Base-by-base conservation (phyloP, 73 alveolate genomes). In the Tetrahymena elliotti region DNA sequence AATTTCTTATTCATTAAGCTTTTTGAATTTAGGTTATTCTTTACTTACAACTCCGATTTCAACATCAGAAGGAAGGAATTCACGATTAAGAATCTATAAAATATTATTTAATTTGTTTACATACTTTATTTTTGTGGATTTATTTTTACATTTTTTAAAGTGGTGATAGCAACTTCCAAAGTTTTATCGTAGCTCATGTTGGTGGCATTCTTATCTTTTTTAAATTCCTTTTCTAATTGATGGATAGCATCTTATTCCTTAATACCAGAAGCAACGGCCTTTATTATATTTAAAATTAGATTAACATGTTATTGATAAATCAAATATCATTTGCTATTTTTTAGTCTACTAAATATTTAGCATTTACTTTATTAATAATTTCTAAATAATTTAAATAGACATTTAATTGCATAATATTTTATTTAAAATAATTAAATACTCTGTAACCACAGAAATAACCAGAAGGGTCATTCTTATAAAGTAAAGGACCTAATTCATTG, bases 241-340 rank as follows among this genome's bases (percentile, higher is more conserved):
- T 98, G 98, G 93, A 98, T 98, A 13, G 99, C 99, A 38, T 98
- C 99, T 97, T 98, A 99, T 96, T 98, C 99, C 97, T 98, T 98
- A 83, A 98, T 97, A 15, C 99, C 99, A 35, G 99, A 97, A 31
- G 99, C 98, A 68, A 97, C 96, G 33, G 96, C 96, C 88, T 68
- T n/a, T 54, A 68, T 4, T 18, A 22, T 68, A 27, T 24, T 6
- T 27, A 68, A 53, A 96, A 96, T 54, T 82, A 94, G 54, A 93
- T 95, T 92, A 92, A 47, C 1, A 47, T 47, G 15, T 4, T 40
- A 4, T 47, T 1, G 20, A 47, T 27, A 13, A 47, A 8, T 0
- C 20, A 47, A 47, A 47, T 18, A 18, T 12, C 13, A 47, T 47
- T 47, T 47, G 27, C 27, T 47, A 4, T 47, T 47, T 47, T 47